These are phyloP conservation scores for Umbelopsis ramanniana DNA, from an alignment of 192 early-diverging fungal genomes.

Conservation along the genomic window DNA sequence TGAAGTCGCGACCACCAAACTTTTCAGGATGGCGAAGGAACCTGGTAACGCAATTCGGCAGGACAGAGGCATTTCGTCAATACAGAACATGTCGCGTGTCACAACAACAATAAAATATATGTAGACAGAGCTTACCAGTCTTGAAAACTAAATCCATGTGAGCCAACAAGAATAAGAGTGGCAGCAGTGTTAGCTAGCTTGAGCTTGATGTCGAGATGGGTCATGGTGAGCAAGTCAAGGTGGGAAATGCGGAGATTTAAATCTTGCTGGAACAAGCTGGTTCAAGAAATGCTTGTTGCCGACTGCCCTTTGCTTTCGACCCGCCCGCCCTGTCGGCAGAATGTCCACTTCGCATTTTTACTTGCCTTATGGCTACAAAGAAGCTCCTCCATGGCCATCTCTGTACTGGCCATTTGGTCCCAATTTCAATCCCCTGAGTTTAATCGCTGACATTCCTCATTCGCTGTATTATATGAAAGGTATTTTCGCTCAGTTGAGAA, in stretches of 20 bases:
- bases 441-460: constrained; percentile 41
- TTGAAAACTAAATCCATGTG: constrained; percentile 24
- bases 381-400: constrained; percentile 54
- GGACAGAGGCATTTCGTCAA: too few species aligned
- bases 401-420: constrained; percentile 58
- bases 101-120: constrained; percentile 27
- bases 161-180: constrained; percentile 26
- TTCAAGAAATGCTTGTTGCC: not conserved
- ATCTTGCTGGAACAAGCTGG: not conserved
- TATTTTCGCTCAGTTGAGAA: constrained; percentile 6
- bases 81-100: too few species aligned
- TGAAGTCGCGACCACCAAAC: constrained; percentile 26
- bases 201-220: constrained; percentile 33
- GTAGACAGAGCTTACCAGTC: constrained; percentile 27
- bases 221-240: constrained; percentile 22
- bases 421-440: constrained; percentile 39
- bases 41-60: not conserved
- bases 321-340: not conserved
- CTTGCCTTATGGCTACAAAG: constrained; percentile 40
- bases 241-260: not conserved
- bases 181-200: constrained; percentile 37
- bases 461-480: constrained; percentile 53
- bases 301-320: not conserved
- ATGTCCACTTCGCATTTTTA: constrained; percentile 49
- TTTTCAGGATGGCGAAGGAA: constrained; percentile 15